Percentiles rank a stretch among this genome's conserved stretches.
phyloP scores from a whole-genome alignment of 345 rosid genomes.

The Salix brachista region DNA sequence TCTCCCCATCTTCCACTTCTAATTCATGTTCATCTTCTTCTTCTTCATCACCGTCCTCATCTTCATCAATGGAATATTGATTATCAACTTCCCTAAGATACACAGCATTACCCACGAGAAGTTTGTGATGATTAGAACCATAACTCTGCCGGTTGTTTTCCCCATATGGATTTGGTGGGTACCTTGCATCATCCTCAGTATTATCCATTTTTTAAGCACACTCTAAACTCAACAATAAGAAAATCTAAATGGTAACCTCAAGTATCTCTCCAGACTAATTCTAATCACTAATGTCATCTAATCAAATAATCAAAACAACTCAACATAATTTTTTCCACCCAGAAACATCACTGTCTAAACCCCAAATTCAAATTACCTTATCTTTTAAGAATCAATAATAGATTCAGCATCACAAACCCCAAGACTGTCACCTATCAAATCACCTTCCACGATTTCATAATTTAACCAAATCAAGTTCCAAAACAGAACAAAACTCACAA shows the following conservation, averaged over 20 bases:
- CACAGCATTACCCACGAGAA: constrained; percentile 37
- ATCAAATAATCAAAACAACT: not conserved
- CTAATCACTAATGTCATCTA: not conserved
- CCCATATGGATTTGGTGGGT: constrained; percentile 51
- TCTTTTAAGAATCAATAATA: not conserved
- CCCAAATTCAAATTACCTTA: not conserved
- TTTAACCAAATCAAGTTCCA: not conserved
- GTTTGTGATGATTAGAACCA: constrained; percentile 51
- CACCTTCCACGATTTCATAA: not conserved
- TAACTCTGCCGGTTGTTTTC: constrained; percentile 37
- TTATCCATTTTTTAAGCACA: constrained; percentile 54
- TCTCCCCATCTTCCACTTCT: constrained; percentile 41
- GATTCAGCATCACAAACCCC: not conserved
- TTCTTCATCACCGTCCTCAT: constrained; percentile 33
- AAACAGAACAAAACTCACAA: not conserved
- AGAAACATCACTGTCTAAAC: not conserved
- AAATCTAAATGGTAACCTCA: not conserved
- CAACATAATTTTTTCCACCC: not conserved
- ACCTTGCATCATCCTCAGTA: constrained; percentile 67
- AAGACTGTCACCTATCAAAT: not conserved
- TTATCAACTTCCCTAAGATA: constrained; percentile 30
- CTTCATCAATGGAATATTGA: constrained; percentile 39
- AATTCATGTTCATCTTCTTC: constrained; percentile 29
- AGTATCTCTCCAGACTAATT: not conserved
- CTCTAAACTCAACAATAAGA: not conserved